A percentile compares a stretch with the other conserved stretches of the same genome.
phyloP scores from a whole-genome alignment of 2,329 filamentous ascomycete genomes.

The Pyrenophora graminea region DNA sequence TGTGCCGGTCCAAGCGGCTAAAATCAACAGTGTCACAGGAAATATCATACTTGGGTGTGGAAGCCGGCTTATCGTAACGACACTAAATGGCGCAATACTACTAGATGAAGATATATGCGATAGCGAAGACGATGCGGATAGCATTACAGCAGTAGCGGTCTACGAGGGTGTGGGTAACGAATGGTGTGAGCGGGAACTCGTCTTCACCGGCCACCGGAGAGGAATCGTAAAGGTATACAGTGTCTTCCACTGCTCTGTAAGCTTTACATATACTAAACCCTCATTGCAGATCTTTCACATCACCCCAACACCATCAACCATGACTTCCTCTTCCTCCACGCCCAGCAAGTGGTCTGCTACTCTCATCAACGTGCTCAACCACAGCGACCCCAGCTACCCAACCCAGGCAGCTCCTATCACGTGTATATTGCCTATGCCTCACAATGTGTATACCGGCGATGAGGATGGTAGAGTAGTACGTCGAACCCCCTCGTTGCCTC shows the following conservation, averaged over 20 bases:
- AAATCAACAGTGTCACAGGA: conserved; percentile 87
- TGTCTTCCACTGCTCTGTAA: background rate
- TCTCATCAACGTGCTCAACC: conserved; percentile 79
- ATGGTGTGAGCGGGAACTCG: conserved; percentile 82
- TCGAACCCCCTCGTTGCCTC: conserved; percentile 9
- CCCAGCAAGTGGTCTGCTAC: conserved; percentile 69
- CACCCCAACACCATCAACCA: conserved; percentile 56
- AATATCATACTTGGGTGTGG: conserved; percentile 86
- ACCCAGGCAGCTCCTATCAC: conserved; percentile 68
- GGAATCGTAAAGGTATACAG: conserved; percentile 73
- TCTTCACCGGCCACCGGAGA: conserved; percentile 85
- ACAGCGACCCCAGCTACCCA: conserved; percentile 66
- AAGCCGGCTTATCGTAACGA: conserved; percentile 75
- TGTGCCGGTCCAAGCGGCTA: conserved; percentile 66
- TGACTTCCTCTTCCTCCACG: conserved; percentile 36
- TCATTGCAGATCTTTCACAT: conserved; percentile 60
- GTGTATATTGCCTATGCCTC: conserved; percentile 81
- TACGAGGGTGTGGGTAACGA: conserved; percentile 91
- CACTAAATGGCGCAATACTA: conserved; percentile 82
- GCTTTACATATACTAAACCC: background rate
- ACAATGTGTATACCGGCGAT: conserved; percentile 88
- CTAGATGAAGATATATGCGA: conserved; percentile 81
- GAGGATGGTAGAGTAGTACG: conserved; percentile 78
- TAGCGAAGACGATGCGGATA: conserved; percentile 65
- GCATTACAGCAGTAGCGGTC: conserved; percentile 80